Conservation (phyloP, 108 stramenopile species). For the Pseudonitzschia multiseries region DNA sequence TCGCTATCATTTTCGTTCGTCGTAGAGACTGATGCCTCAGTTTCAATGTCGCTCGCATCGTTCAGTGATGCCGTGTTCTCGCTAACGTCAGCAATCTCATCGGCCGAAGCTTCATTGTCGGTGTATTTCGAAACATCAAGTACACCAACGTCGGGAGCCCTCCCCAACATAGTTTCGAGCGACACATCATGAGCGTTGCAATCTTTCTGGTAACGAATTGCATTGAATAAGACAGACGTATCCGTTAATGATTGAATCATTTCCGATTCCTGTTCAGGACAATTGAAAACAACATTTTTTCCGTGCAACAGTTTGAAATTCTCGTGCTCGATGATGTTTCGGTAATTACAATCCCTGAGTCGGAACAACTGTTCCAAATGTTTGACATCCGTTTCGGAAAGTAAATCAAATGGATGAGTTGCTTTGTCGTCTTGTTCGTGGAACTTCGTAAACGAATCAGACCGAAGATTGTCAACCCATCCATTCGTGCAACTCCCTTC, state of each 20-base stretch:
- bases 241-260: not conserved
- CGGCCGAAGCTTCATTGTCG: not conserved
- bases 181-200: slow-evolving; percentile 5
- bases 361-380: slow-evolving; percentile 26
- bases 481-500: slow-evolving; percentile 8
- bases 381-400: not conserved
- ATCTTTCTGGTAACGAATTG: slow-evolving; percentile 12
- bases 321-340: not conserved
- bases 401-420: slow-evolving; percentile 2
- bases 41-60: not conserved
- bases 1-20: not conserved
- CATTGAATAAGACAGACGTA: slow-evolving; percentile 15
- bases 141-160: not conserved
- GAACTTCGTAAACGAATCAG: not conserved
- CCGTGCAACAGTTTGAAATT: slow-evolving; percentile 9
- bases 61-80: not conserved
- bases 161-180: not conserved
- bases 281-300: not conserved
- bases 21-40: not conserved
- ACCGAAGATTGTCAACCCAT: not conserved
- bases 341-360: slow-evolving; percentile 28
- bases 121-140: not conserved
- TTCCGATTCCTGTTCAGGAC: not conserved
- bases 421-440: not conserved
- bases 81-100: not conserved